Conservation (phyloP, 2,329 filamentous ascomycete genomes). For the Curvularia spicifera region DNA sequence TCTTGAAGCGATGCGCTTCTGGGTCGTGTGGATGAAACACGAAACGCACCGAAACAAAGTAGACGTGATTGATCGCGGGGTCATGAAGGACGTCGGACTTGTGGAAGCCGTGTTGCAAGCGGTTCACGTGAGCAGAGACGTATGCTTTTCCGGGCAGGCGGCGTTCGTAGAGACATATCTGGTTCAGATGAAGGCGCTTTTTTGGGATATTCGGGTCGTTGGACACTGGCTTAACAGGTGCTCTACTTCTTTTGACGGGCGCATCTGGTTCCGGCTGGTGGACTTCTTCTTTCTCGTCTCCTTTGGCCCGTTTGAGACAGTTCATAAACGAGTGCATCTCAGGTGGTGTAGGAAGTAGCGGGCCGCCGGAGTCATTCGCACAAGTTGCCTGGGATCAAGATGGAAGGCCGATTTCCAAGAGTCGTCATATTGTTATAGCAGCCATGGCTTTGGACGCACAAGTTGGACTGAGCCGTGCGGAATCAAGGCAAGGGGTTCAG, state of each 20-base stretch:
- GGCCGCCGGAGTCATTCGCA: conserved; percentile 1
- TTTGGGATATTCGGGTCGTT: conserved; percentile 37
- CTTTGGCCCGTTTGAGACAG: conserved; percentile 10
- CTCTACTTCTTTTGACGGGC: conserved; percentile 17
- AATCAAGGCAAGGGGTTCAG: neutral
- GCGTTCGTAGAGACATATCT: conserved; percentile 58
- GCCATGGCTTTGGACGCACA: neutral
- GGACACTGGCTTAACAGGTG: conserved; percentile 14
- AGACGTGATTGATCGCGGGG: conserved; percentile 51
- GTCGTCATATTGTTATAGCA: neutral
- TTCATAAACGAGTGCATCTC: conserved; percentile 22
- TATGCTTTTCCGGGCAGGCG: conserved; percentile 57
- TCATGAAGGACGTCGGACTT: conserved; percentile 53
- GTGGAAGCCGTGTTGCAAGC: conserved; percentile 59
- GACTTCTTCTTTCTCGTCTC: conserved; percentile 1
- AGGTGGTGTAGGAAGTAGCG: neutral
- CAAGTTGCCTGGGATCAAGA: neutral
- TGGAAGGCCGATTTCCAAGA: neutral
- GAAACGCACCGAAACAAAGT: conserved; percentile 58
- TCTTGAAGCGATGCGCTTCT: conserved; percentile 55
- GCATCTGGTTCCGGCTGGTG: conserved; percentile 5
- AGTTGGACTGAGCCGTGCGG: neutral
- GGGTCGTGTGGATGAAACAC: conserved; percentile 57
- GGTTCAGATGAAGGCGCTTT: conserved; percentile 37
- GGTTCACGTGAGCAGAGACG: conserved; percentile 58